phyloP scores from a whole-genome alignment of 305 asterid genomes.

The Rubia tinctorum region DNA sequence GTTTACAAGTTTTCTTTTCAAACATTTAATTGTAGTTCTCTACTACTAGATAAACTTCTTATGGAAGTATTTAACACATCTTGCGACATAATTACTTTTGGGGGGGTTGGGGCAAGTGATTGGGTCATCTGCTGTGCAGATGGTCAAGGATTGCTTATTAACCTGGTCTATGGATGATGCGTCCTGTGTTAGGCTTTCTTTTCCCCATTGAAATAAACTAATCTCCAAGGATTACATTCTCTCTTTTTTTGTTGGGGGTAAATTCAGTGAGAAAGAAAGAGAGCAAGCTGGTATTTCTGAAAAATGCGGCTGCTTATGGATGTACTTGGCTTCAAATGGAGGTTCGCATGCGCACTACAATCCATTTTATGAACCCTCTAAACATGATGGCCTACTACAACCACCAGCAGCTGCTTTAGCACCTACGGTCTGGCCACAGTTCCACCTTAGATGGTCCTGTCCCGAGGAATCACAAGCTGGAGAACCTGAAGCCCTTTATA shows the following conservation, averaged over 20 bases:
- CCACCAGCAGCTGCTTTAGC: constrained; percentile 99
- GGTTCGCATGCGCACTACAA: constrained; percentile 77
- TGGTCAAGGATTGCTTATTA: background rate
- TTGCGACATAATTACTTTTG: background rate
- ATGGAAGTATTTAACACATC: background rate
- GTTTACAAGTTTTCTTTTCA: background rate
- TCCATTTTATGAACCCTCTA: constrained; percentile 78
- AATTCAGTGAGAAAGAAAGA: constrained; percentile 87
- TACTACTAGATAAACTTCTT: background rate
- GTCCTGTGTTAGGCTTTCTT: background rate
- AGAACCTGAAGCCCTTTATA: constrained; percentile 79
- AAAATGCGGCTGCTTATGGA: constrained; percentile 89
- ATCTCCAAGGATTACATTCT: constrained; percentile 6
- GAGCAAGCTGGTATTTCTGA: constrained; percentile 84
- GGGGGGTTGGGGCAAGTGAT: background rate
- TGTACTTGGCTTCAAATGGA: constrained; percentile 74
- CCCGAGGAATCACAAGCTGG: constrained; percentile 92
- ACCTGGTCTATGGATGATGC: background rate
- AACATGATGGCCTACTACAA: constrained; percentile 57
- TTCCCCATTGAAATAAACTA: background rate
- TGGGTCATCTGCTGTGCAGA: background rate
- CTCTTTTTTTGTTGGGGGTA: constrained; percentile 3
- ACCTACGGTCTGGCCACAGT: constrained; percentile 98
- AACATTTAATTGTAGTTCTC: background rate
- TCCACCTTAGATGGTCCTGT: constrained; percentile 98